Conservation (phyloP, 2,329 filamentous ascomycete species). For the Alternaria atra region DNA sequence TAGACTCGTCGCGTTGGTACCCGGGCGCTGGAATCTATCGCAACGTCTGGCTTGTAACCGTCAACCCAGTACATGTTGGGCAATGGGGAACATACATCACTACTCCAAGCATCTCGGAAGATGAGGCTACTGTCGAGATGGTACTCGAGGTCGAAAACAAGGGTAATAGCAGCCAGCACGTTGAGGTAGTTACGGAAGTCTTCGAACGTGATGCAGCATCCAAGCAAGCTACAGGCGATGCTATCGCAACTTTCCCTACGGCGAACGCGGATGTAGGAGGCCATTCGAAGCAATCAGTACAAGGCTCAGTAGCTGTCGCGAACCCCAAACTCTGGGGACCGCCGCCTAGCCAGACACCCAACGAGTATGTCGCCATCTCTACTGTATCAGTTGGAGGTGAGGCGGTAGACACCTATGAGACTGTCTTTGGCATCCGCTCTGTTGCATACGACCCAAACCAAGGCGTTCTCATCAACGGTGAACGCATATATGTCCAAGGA, state of each 20-base stretch:
- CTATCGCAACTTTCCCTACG: constrained; percentile 49
- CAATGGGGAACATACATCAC: constrained; percentile 62
- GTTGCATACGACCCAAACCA: constrained; percentile 53
- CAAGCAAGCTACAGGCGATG: constrained; percentile 26
- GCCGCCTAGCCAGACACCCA: constrained; percentile 56
- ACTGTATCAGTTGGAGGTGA: constrained; percentile 37
- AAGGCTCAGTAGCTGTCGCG: constrained; percentile 45
- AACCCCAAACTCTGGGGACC: constrained; percentile 62
- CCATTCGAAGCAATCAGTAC: constrained; percentile 45
- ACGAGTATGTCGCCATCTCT: constrained; percentile 61
- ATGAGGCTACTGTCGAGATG: constrained; percentile 58
- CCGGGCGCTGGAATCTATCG: constrained; percentile 64
- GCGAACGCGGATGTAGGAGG: constrained; percentile 42
- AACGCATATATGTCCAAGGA: constrained; percentile 58
- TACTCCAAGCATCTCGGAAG: constrained; percentile 55
- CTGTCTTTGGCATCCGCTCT: constrained; percentile 61
- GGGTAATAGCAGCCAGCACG: constrained; percentile 39
- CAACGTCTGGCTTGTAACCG: constrained; percentile 64
- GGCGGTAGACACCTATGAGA: constrained; percentile 58
- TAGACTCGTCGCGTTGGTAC: constrained; percentile 63
- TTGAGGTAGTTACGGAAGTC: constrained; percentile 56
- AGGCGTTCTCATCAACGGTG: constrained; percentile 60
- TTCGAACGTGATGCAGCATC: constrained; percentile 50
- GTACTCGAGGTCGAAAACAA: constrained; percentile 60
- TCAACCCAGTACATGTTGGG: constrained; percentile 55